Conservation (phyloP, 495 filamentous ascomycete genomes). For the Penicillium ucsense region DNA sequence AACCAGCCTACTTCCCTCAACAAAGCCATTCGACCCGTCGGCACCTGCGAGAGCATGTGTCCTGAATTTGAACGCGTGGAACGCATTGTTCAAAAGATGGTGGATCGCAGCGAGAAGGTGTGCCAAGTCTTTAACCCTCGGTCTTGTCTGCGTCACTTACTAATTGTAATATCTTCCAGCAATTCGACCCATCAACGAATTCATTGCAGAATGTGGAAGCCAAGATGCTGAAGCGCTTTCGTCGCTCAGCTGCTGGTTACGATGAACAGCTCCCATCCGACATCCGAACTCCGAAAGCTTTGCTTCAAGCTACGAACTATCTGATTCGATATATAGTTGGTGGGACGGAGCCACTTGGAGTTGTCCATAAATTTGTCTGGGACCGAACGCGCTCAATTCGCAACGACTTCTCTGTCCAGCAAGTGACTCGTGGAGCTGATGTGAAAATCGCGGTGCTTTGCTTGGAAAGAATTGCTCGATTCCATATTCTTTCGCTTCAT, state of each 20-base stretch:
- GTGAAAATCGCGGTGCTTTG: constrained; percentile 65
- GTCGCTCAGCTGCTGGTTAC: constrained; percentile 83
- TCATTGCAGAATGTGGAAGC: constrained; percentile 36
- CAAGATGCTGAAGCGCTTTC: constrained; percentile 76
- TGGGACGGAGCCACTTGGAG: constrained; percentile 50
- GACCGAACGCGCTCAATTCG: constrained; percentile 86
- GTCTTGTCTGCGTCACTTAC: neutral
- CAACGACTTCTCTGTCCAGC: constrained; percentile 89
- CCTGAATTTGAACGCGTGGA: constrained; percentile 79
- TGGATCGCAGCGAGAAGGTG: constrained; percentile 54
- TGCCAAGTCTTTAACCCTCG: neutral
- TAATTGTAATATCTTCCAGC: constrained; percentile 14
- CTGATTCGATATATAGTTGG: constrained; percentile 66
- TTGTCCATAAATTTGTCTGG: constrained; percentile 83
- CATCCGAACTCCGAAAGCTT: constrained; percentile 67
- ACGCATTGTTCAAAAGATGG: constrained; percentile 60
- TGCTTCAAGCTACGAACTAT: constrained; percentile 73
- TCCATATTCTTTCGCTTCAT: constrained; percentile 84
- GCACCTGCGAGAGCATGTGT: constrained; percentile 90
- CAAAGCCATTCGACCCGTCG: constrained; percentile 78
- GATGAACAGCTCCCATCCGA: constrained; percentile 89
- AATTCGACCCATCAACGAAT: constrained; percentile 28
- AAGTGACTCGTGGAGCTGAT: constrained; percentile 55
- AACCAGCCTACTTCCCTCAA: constrained; percentile 70
- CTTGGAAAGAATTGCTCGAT: constrained; percentile 81